These are phyloP conservation scores for Podospora sp. DNA, from an alignment of 495 filamentous ascomycete species.

Conservation along the genomic window DNA sequence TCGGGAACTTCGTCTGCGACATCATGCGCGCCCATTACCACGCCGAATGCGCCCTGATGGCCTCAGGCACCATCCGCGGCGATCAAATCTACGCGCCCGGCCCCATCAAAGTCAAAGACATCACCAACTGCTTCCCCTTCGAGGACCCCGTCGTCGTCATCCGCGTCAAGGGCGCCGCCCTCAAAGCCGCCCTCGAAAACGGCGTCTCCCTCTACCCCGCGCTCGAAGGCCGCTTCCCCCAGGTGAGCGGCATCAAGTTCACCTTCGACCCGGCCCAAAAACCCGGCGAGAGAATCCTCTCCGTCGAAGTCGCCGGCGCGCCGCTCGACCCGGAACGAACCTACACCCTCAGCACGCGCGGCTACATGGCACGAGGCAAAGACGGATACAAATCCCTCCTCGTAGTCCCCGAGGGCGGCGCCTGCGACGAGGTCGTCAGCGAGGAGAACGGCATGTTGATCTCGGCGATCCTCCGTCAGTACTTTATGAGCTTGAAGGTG, in stretches of 20 bases:
- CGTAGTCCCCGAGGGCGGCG: conserved; percentile 67
- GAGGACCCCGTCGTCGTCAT: conserved; percentile 87
- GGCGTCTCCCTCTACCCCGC: conserved; percentile 77
- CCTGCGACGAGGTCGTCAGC: conserved; percentile 72
- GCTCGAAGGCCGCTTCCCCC: conserved; percentile 75
- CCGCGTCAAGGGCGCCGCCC: conserved; percentile 63
- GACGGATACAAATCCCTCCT: conserved; percentile 77
- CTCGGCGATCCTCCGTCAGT: conserved; percentile 81
- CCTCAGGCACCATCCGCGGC: conserved; percentile 83
- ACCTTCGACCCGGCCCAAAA: conserved; percentile 64
- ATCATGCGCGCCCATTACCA: conserved; percentile 81
- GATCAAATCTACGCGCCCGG: conserved; percentile 88
- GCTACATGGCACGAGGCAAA: conserved; percentile 85
- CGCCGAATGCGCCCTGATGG: conserved; percentile 82
- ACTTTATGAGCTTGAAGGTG: conserved; percentile 81
- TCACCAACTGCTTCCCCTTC: conserved; percentile 84
- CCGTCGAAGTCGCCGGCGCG: conserved; percentile 59
- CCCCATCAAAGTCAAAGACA: conserved; percentile 72
- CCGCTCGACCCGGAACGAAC: conserved; percentile 60
- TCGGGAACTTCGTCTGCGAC: conserved; percentile 89
- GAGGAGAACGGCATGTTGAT: conserved; percentile 88
- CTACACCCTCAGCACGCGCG: conserved; percentile 74
- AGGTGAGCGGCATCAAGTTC: conserved; percentile 80
- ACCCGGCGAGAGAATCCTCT: conserved; percentile 62
- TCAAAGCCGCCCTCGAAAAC: conserved; percentile 81